Evolutionary conservation across 2,329 filamentous ascomycete genomes (phyloP), one percentile per base, ranked within the genome.

Genomic region (Trichoderma koningii): DNA sequence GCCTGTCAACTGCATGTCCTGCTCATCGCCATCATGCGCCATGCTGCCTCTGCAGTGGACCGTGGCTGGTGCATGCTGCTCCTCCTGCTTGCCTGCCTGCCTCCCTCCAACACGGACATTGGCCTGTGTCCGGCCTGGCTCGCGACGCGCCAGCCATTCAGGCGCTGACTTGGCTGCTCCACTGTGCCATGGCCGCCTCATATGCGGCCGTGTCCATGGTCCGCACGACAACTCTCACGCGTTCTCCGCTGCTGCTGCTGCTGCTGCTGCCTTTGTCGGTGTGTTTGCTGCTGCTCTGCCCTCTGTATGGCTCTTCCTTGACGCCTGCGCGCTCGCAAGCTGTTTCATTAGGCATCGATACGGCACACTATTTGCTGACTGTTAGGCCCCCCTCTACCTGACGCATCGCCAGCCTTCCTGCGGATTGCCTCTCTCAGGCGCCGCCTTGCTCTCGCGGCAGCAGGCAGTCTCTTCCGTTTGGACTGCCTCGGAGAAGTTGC

Each of bases 121-220:
- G 65, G 47, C 23, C 51, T 57, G 26, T 52, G 26, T 52, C 50
- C 19, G 50, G 34, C 34, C 26, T 52, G 50, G 26, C 14, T 30
- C 30, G 48, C 48, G 23, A 28, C 14, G 66, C 68, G 71, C 70
- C 71, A 73, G 71, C 67, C 67, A 71, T 57, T 61, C 30, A 38
- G 19, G 55, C 68, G 50, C 41, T 34, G 69, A 68, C 69, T 69
- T 68, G 70, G 70, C 70, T 67, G 68, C 71, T 73, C 74, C 74
- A 76, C 74, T 72, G 69, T 71, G 73, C 73, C 71, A 14, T 68
- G 74, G 74, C 73, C 74, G 74, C 74, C 75, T 75, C 71, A 70
- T 62, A 68, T 68, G 68, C 74, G 74, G 72, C 74, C 74, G 68
- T 71, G 66, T 66, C 38, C 72, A 67, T 41, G 48, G 38, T 65